A percentile compares a stretch with the other conserved stretches of the same genome.
Evolutionary conservation across 257 asterid genomes (phyloP).

Genomic region (Plectranthus barbatus): DNA sequence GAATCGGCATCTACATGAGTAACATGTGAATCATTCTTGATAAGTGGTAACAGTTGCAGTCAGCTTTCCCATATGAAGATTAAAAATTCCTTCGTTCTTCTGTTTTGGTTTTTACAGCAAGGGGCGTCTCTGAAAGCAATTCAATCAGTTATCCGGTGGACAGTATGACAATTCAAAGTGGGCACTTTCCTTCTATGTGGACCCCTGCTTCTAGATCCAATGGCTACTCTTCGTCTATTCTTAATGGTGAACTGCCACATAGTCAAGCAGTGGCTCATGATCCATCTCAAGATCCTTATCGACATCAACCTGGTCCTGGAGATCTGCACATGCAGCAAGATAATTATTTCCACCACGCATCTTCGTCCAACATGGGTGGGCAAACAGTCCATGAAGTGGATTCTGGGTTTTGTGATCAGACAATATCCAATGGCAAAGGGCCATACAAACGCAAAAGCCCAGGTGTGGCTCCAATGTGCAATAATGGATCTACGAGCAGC

Average conservation of each 20-base stretch:
- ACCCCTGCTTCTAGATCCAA: constrained; percentile 37
- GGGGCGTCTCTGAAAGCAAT: constrained; percentile 39
- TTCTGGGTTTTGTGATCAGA: constrained; percentile 39
- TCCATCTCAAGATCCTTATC: constrained; percentile 38
- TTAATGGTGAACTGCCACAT: constrained; percentile 37
- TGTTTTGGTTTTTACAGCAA: constrained; percentile 20
- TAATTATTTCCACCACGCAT: constrained; percentile 40
- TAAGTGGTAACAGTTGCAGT: not conserved
- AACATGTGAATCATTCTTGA: not conserved
- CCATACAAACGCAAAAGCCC: constrained; percentile 66
- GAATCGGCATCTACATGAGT: not conserved
- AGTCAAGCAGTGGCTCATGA: constrained; percentile 43
- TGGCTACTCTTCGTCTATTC: constrained; percentile 39
- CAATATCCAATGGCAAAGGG: constrained; percentile 43
- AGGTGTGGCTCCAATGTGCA: constrained; percentile 38
- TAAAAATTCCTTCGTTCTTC: not conserved
- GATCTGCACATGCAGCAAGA: constrained; percentile 38
- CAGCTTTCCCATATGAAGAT: not conserved
- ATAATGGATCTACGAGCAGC: constrained; percentile 56
- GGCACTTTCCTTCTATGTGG: constrained; percentile 47
- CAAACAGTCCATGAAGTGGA: constrained; percentile 41
- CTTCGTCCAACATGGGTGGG: constrained; percentile 49
- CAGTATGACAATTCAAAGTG: constrained; percentile 30
- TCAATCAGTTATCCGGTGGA: constrained; percentile 35
- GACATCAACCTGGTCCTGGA: constrained; percentile 34